phyloP scores from a whole-genome alignment of 129 eudicot genomes.

The Scalesia atractyloides region DNA sequence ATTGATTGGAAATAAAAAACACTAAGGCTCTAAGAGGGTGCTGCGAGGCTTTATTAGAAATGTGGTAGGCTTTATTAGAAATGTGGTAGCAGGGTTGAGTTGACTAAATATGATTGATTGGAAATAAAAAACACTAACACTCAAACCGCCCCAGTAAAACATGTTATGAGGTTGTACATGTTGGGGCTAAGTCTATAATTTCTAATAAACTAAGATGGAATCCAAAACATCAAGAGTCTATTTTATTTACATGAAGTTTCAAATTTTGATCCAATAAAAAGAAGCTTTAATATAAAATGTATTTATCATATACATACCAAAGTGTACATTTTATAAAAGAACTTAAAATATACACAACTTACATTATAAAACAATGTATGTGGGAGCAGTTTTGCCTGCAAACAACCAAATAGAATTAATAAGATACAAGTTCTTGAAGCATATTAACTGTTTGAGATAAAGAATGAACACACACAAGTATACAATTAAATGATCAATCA shows the following conservation, averaged over 20 bases:
- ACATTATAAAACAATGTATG: slow-evolving; percentile 22
- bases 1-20: too few species aligned
- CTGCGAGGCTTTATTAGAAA: too few species aligned
- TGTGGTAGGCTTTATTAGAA: too few species aligned
- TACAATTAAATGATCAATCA: slow-evolving; percentile 12
- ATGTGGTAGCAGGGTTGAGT: too few species aligned
- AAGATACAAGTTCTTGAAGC: slow-evolving; percentile 17
- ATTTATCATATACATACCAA: neutral
- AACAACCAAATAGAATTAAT: slow-evolving; percentile 2
- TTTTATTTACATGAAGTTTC: neutral
- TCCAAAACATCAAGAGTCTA: too few species aligned
- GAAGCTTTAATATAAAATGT: neutral
- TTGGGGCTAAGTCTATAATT: too few species aligned
- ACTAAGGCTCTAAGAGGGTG: too few species aligned
- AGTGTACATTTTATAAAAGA: neutral
- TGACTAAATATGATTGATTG: too few species aligned
- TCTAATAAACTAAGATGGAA: too few species aligned
- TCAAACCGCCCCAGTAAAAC: too few species aligned
- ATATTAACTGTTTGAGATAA: neutral
- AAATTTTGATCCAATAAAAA: neutral
- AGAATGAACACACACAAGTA: neutral
- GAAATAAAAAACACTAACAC: too few species aligned
- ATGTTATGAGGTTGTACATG: too few species aligned
- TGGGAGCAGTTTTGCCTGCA: slow-evolving; percentile 17
- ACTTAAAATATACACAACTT: neutral